Percentiles rank a stretch among this genome's conserved stretches.
phyloP scores from a whole-genome alignment of 2,329 filamentous ascomycete species.

The Herpotrichia juniperi region DNA sequence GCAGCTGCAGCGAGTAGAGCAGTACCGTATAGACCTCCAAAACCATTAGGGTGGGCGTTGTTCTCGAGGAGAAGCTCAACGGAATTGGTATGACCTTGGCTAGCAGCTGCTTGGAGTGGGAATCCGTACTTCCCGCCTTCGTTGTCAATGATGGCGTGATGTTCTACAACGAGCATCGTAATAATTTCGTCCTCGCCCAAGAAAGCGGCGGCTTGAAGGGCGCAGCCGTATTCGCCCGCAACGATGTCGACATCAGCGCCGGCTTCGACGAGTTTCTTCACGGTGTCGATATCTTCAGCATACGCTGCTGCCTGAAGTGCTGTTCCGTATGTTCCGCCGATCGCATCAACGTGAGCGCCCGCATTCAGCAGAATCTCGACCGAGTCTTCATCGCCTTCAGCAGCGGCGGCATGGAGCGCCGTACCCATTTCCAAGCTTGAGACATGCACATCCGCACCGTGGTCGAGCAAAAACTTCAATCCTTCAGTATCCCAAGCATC shows the following conservation, averaged over 20 bases:
- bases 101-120: neutral
- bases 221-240: conserved; percentile 26
- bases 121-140: neutral
- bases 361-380: conserved; percentile 21
- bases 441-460: neutral
- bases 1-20: conserved; percentile 23
- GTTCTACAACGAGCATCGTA: conserved; percentile 21
- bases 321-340: conserved; percentile 20
- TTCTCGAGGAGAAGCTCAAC: neutral
- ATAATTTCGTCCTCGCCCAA: conserved; percentile 25
- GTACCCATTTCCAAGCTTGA: neutral
- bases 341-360: conserved; percentile 20
- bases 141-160: conserved; percentile 27
- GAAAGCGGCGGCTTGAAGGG: conserved; percentile 26
- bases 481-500: conserved; percentile 13
- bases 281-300: conserved; percentile 24
- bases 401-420: conserved; percentile 3
- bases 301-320: conserved; percentile 26
- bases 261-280: conserved; percentile 22
- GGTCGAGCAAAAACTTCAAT: conserved; percentile 1
- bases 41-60: conserved; percentile 23
- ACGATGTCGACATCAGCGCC: conserved; percentile 28
- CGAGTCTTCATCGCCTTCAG: conserved; percentile 16
- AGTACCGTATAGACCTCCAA: conserved; percentile 21
- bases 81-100: neutral